A percentile compares a stretch with the other conserved stretches of the same genome.
Conservation (phyloP, 768 basidiomycete species). For the Russula earlei region DNA sequence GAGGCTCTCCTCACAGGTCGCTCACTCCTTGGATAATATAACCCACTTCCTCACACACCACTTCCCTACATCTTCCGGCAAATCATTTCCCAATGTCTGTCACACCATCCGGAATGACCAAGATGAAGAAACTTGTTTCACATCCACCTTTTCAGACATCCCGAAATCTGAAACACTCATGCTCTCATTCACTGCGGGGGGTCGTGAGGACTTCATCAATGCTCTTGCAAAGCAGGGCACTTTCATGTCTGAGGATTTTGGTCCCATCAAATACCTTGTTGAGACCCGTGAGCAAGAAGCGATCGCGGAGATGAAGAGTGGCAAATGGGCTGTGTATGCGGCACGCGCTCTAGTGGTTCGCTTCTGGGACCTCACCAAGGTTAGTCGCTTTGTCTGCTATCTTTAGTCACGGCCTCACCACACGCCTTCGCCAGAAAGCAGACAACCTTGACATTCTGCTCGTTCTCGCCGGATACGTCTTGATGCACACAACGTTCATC, state of each 20-base stretch:
- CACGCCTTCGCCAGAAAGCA: conserved; percentile 50
- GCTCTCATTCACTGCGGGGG: conserved; percentile 40
- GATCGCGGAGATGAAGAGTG: conserved; percentile 67
- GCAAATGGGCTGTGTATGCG: conserved; percentile 88
- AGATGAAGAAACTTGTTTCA: conserved; percentile 32
- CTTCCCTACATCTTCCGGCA: conserved; percentile 35
- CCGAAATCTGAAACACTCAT: conserved; percentile 38
- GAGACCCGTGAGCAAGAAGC: conserved; percentile 40
- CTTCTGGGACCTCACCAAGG: conserved; percentile 83
- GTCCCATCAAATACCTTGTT: conserved; percentile 42
- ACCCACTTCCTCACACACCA: conserved; percentile 38
- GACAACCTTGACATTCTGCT: conserved; percentile 94
- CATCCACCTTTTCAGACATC: conserved; percentile 27
- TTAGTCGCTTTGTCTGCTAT: conserved; percentile 22
- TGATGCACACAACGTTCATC: conserved; percentile 95
- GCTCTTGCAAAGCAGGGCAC: conserved; percentile 28
- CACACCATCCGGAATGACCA: conserved; percentile 27
- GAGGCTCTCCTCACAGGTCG: conserved; percentile 27
- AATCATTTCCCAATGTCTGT: conserved; percentile 44
- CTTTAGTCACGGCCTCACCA: not conserved
- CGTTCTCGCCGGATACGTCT: conserved; percentile 84
- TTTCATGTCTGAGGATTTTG: conserved; percentile 27
- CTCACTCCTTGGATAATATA: conserved; percentile 40
- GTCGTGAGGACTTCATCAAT: conserved; percentile 42
- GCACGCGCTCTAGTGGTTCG: conserved; percentile 61